phyloP scores from a whole-genome alignment of 2,329 filamentous ascomycete species.

The Aspergillus floridensis region DNA sequence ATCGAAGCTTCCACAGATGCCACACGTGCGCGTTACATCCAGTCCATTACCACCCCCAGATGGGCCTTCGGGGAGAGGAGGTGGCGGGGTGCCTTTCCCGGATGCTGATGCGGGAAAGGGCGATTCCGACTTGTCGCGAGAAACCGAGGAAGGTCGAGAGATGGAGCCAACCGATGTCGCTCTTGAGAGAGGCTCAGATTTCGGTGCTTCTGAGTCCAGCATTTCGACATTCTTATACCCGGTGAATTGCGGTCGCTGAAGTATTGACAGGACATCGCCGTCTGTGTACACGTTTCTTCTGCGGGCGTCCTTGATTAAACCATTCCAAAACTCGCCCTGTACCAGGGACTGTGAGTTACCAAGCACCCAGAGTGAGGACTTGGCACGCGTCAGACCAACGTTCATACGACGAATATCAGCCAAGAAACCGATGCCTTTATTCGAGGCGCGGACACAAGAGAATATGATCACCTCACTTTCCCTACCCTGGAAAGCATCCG shows the following conservation, averaged over 20 bases:
- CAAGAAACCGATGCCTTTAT: slow-evolving; percentile 96
- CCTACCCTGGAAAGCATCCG: slow-evolving; percentile 93
- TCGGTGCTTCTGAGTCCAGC: slow-evolving; percentile 32
- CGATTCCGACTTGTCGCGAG: slow-evolving; percentile 20
- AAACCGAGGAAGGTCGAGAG: slow-evolving; percentile 33
- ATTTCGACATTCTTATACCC: slow-evolving; percentile 46
- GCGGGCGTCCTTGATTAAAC: slow-evolving; percentile 78
- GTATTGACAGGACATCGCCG: slow-evolving; percentile 58
- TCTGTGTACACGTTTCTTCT: slow-evolving; percentile 72
- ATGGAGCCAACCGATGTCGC: slow-evolving; percentile 24
- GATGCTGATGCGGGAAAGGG: slow-evolving; percentile 26
- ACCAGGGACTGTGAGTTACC: slow-evolving; percentile 84
- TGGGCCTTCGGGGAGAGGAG: slow-evolving; percentile 33
- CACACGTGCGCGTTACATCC: slow-evolving; percentile 43
- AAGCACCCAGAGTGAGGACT: slow-evolving; percentile 93
- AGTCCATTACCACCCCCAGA: slow-evolving; percentile 46
- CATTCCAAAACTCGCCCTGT: slow-evolving; percentile 87
- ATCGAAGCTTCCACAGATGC: slow-evolving; percentile 45
- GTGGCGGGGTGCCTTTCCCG: slow-evolving; percentile 24
- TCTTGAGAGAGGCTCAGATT: slow-evolving; percentile 13
- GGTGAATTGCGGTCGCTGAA: slow-evolving; percentile 53
- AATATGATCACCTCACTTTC: slow-evolving; percentile 99
- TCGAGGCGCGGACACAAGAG: slow-evolving; percentile 90
- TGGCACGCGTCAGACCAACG: slow-evolving; percentile 92
- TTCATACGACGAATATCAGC: slow-evolving; percentile 99